Evolutionary conservation across 352 stramenopile genomes (phyloP), one percentile per base, ranked within the genome.

Genomic region (Peronospora belbahrii): DNA sequence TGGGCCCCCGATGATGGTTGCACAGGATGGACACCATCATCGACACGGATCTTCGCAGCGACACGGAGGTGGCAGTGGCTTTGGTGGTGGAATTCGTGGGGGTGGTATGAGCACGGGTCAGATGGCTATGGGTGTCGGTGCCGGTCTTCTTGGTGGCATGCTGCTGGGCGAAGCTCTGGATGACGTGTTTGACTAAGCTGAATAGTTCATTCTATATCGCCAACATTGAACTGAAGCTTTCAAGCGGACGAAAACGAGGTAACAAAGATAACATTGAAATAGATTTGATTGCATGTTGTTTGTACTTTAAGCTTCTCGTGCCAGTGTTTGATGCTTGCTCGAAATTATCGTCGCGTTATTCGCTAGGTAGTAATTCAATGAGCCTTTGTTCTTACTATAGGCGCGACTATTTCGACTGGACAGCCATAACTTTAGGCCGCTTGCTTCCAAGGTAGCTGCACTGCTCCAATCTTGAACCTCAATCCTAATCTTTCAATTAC

Each of bases 81-180:
- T 31, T 31, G 27, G 55, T 23, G 41, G 61, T 40, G 40, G 50
- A 2, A 52, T 17, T 14, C 52, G 46, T 18, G 60, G 62, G 2
- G 65, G 67, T n/a, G 56, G 62, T 24, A 63, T 59, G 43, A 68
- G 54, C 52, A 62, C 45, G 1, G 56, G 59, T 18, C 47, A 72
- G 19, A 65, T 88, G 51, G 81, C 78, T 7, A 65, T 93, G 40
- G 81, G 81, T 17, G 67, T 87, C 15, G 81, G 78, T 17, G 78
- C 73, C 3, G 78, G 78, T 47, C 53, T 90, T n/a, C 53, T 88
- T 25, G 81, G 81, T 32, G 81, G 81, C 9, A 56, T 88, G 53
- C 42, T 93, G 20, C 64, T 93, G 0, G 81, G 78, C n/a, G 80
- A 88, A 55, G 62, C 66, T 8, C 51, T 88, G 19, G 72, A 84